phyloP scores from a whole-genome alignment of 768 basidiomycete species.

The Rhizopogon salebrosus region DNA sequence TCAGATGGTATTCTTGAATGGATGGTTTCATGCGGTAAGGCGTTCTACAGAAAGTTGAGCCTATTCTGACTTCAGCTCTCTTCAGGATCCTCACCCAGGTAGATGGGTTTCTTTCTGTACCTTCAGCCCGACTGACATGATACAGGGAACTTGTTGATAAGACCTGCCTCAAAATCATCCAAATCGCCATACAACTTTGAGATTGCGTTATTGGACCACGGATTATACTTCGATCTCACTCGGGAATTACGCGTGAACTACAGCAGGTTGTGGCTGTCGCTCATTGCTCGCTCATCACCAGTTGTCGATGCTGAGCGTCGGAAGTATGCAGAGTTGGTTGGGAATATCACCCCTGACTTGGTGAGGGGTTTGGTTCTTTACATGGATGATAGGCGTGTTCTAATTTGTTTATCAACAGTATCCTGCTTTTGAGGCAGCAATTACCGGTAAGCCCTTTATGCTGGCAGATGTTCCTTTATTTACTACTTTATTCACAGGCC shows the following conservation, averaged over 20 bases:
- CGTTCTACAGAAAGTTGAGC: not conserved
- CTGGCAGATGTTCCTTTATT: not conserved
- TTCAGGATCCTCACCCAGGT: conserved; percentile 86
- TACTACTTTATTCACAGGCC: conserved; percentile 29
- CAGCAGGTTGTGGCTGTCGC: conserved; percentile 84
- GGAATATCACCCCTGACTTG: conserved; percentile 83
- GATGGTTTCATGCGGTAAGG: conserved; percentile 81
- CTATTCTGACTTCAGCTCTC: not conserved
- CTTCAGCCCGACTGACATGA: not conserved
- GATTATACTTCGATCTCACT: conserved; percentile 89
- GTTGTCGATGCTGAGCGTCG: conserved; percentile 61
- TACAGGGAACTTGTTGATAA: conserved; percentile 84
- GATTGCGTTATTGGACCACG: conserved; percentile 91
- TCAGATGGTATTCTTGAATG: conserved; percentile 94
- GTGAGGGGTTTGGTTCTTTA: conserved; percentile 37
- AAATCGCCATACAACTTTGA: conserved; percentile 93
- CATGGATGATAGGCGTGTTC: not conserved
- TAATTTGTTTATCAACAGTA: conserved; percentile 46
- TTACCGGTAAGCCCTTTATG: conserved; percentile 53
- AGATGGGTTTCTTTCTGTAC: conserved; percentile 8
- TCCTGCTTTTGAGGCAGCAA: conserved; percentile 90
- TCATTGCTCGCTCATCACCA: conserved; percentile 71
- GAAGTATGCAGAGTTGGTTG: conserved; percentile 87
- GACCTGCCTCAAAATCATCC: conserved; percentile 57
- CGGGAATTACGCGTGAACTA: conserved; percentile 76